These are phyloP conservation scores for Suillus plorans DNA, from an alignment of 768 basidiomycete species.

Conservation along the genomic window DNA sequence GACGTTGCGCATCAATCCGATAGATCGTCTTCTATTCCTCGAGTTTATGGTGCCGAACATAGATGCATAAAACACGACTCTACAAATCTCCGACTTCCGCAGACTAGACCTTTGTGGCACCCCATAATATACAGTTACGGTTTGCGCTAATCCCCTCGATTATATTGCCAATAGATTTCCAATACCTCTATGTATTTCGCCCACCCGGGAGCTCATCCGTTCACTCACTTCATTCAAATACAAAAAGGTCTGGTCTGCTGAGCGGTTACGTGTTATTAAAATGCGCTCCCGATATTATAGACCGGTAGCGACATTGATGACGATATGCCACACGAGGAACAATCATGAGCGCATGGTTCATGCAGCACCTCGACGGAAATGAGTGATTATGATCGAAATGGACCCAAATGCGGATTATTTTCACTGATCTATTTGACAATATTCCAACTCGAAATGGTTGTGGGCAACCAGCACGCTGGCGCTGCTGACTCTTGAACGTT, in stretches of 20 bases:
- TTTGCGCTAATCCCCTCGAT: neutral
- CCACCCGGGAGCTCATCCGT: neutral
- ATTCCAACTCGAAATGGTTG: neutral
- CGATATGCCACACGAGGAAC: neutral
- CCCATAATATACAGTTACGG: neutral
- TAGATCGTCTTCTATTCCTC: neutral
- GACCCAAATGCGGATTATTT: neutral
- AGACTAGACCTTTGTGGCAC: no score
- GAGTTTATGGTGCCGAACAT: neutral
- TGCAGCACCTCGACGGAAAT: constrained; percentile 3
- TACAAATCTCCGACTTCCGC: neutral
- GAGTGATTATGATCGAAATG: neutral
- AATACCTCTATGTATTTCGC: neutral
- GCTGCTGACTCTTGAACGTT: neutral
- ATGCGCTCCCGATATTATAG: neutral
- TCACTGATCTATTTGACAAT: neutral
- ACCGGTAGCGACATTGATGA: neutral
- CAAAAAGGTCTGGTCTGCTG: neutral
- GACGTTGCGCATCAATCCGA: neutral
- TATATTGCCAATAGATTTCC: neutral
- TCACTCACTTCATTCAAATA: neutral
- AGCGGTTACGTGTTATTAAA: constrained; percentile 3
- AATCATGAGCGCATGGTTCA: neutral
- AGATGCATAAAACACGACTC: neutral
- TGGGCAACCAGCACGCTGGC: neutral